phyloP scores from a whole-genome alignment of 495 filamentous ascomycete genomes.

The Chaetomium cochliodes region DNA sequence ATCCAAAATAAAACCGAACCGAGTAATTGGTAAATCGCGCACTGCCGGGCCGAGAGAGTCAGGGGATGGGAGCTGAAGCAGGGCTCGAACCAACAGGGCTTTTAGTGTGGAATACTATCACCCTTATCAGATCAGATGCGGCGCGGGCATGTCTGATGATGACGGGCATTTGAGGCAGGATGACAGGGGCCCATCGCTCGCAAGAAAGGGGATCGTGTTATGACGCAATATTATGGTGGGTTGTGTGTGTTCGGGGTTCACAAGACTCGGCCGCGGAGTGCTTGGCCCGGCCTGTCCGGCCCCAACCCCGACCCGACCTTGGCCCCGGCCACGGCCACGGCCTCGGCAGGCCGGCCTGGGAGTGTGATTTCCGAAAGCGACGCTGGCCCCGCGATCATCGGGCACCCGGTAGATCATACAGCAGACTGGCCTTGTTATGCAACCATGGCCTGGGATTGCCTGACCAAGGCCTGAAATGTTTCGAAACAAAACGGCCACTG shows the following conservation, averaged over 20 bases:
- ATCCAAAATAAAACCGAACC: not conserved
- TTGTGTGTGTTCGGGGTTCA: not conserved
- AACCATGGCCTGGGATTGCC: slow-evolving; percentile 18
- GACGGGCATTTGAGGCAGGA: not conserved
- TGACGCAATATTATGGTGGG: slow-evolving; percentile 5
- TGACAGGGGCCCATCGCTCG: not conserved
- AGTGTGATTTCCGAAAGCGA: not conserved
- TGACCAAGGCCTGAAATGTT: slow-evolving; percentile 25
- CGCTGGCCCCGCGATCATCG: not conserved
- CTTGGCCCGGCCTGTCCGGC: not conserved
- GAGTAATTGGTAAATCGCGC: not conserved
- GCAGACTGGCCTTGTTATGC: slow-evolving; percentile 12
- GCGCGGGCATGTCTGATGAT: not conserved
- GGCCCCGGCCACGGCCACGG: slow-evolving; percentile 1
- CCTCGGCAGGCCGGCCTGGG: slow-evolving; percentile 2
- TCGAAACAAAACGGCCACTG: slow-evolving; percentile 24
- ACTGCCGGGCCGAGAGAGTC: not conserved
- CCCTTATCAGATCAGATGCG: slow-evolving; percentile 4
- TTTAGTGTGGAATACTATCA: not conserved
- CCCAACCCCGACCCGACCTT: not conserved
- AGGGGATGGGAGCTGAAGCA: slow-evolving; percentile 11
- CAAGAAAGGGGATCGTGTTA: not conserved
- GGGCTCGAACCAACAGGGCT: slow-evolving; percentile 8
- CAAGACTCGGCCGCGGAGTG: not conserved
- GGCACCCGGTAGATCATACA: slow-evolving; percentile 14